Evolutionary conservation across 495 filamentous ascomycete genomes (phyloP), one percentile per base, ranked within the genome.

Genomic region (Podospora conica): DNA sequence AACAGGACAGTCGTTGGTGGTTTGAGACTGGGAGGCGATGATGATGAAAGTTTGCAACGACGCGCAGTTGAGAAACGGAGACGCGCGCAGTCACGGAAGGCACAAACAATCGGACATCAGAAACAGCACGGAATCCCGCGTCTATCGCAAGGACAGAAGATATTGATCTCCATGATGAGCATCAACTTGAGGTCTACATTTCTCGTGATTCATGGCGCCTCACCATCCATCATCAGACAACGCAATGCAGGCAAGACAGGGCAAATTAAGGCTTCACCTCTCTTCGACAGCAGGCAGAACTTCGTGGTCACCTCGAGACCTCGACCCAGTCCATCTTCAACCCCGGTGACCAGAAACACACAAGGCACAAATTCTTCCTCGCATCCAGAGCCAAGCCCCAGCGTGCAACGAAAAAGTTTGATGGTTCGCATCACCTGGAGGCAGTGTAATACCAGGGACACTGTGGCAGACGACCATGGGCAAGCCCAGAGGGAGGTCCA

Each of bases 401-500:
- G 69, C 65, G 11, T 64, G 56, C 60, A 70, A 70, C 58, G 69
- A 70, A 70, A 66, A 67, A 65, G n/a, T n/a, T n/a, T n/a, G n/a
- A 64, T 40, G 20, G 75, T 87, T 94, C 88, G 91, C 91, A 84
- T 92, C 90, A 78, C 85, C 86, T 82, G 84, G 88, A 86, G 85
- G 81, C 88, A 93, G 90, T 94, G 91, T 87, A 88, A 92, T 88
- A 88, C 90, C 86, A 81, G 86, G 85, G 87, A 92, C 90, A 93
- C 91, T 79, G 85, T 92, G 89, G 76, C 63, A 72, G 74, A 54
- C 69, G 76, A 79, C 78, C 87, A 88, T 91, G 82, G 81, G 89
- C 91, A 92, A 94, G 91, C 89, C 83, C 86, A 91, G 73, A 68
- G 73, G 74, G 33, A 66, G 60, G 64, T 60, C 64, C 18, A 24